Base-by-base conservation (phyloP, 805 yeast species). In the Komagataella pastoris region DNA sequence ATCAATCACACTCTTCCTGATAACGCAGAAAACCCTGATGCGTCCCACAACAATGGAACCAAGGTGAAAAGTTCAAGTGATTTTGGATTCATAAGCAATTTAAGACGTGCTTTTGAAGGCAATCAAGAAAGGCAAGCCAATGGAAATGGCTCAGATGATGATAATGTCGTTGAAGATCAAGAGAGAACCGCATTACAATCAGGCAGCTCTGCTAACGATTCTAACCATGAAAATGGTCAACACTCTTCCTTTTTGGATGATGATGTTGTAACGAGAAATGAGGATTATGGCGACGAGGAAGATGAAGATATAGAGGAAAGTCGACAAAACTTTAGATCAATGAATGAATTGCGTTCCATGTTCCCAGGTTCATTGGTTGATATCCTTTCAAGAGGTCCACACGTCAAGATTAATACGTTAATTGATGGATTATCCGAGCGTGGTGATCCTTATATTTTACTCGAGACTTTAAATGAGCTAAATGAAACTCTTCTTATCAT, bases 401-500 rank as follows among this genome's bases (percentile, higher is more conserved):
- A 24, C 17, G 36, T 45, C 4, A 56, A 58, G 30, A 58, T 65
- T 6, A 51, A 60, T 2, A 58, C 51, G 4, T 59, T 76, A 30
- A 61, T 75, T 2, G 59, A 64, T 12, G 71, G 69, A 44, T 59
- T 77, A 44, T 62, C 62, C 43, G 70, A 68, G 47, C 66, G 74
- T 12, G 80, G 75, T 1, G 86, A 83, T 58, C 74, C 88, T 0
- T 84, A 71, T 58, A 55, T 81, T 17, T 72, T 85, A 1, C 62
- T 82, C 58, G 90, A 84, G 59, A 76, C 82, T 2, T 65, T 85
- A 50, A 81, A 76, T 55, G 87, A 84, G 59, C 63, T 86, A 18
- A 76, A 84, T 23, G 86, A 80, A 55, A 66, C 77, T 49, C 59
- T 86, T 7, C 67, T 86, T 50, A 81, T 85, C 89, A 78, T 81